phyloP scores from a whole-genome alignment of 2,329 filamentous ascomycete genomes.

The Pseudogymnoascus sp. region DNA sequence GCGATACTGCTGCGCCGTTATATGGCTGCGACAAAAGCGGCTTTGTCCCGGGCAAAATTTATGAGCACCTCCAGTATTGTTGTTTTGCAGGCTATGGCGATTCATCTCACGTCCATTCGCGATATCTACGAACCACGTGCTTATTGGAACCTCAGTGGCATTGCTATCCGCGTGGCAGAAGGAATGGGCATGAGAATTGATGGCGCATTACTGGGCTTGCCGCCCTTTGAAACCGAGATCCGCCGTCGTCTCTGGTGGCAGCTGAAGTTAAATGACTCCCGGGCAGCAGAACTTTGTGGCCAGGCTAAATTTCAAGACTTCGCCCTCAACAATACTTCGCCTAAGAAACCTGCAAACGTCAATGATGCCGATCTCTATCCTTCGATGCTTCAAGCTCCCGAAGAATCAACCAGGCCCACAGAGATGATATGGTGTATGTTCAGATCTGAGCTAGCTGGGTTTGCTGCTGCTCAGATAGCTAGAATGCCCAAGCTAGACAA shows the following conservation, averaged over 20 bases:
- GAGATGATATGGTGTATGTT: constrained; percentile 38
- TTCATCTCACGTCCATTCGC: constrained; percentile 38
- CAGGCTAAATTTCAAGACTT: constrained; percentile 19
- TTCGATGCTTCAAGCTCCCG: constrained; percentile 46
- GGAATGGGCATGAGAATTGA: constrained; percentile 62
- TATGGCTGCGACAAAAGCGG: constrained; percentile 37
- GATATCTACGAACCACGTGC: constrained; percentile 48
- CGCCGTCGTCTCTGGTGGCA: constrained; percentile 62
- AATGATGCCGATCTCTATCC: constrained; percentile 52
- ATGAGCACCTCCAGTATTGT: constrained; percentile 51
- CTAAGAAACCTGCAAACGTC: constrained; percentile 49
- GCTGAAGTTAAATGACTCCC: constrained; percentile 31
- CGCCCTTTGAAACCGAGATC: constrained; percentile 61
- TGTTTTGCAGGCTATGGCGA: constrained; percentile 50
- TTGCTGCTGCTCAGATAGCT: constrained; percentile 9
- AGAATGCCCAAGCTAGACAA: constrained; percentile 9
- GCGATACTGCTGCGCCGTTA: constrained; percentile 24
- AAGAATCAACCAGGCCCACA: constrained; percentile 43
- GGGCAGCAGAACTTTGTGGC: constrained; percentile 25
- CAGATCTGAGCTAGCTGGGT: constrained; percentile 12
- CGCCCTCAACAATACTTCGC: constrained; percentile 22
- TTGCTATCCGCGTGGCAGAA: constrained; percentile 56
- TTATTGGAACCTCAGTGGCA: constrained; percentile 54
- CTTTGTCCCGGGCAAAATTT: constrained; percentile 48
- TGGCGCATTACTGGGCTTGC: constrained; percentile 47